Evolutionary conservation across 257 asterid genomes (phyloP).

Genomic region (Parsonsia alboflavescens): DNA sequence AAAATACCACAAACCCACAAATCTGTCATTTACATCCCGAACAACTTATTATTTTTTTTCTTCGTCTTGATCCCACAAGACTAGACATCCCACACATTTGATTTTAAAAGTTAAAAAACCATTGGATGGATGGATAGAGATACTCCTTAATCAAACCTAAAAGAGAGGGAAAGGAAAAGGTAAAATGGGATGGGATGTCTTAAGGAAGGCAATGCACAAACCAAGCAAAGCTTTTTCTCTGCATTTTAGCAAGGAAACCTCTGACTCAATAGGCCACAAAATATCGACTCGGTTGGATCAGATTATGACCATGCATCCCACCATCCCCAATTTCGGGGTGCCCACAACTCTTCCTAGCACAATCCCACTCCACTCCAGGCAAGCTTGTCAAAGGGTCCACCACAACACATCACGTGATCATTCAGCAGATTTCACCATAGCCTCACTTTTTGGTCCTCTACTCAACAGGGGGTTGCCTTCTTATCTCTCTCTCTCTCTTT

Average conservation of each 20-base stretch:
- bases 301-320: conserved; percentile 4
- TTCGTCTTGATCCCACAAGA: neutral
- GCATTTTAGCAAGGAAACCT: conserved; percentile 3
- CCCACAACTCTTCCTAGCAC: conserved; percentile 8
- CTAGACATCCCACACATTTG: neutral
- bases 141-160: conserved; percentile 6
- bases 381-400: conserved; percentile 23
- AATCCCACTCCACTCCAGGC: conserved; percentile 11
- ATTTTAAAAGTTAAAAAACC: neutral
- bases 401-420: conserved; percentile 30
- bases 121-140: neutral
- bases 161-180: neutral
- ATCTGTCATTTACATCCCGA: neutral
- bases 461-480: neutral
- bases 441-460: conserved; percentile 13
- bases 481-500: neutral
- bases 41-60: no score
- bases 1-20: conserved; percentile 10
- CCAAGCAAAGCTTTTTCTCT: conserved; percentile 14
- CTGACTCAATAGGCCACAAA: neutral
- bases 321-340: conserved; percentile 15
- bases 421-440: conserved; percentile 15
- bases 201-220: neutral
- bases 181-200: neutral
- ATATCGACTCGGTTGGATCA: neutral